phyloP scores from a whole-genome alignment of 1,284 basidiomycete species.

The Microbotryomycetes sp. region DNA sequence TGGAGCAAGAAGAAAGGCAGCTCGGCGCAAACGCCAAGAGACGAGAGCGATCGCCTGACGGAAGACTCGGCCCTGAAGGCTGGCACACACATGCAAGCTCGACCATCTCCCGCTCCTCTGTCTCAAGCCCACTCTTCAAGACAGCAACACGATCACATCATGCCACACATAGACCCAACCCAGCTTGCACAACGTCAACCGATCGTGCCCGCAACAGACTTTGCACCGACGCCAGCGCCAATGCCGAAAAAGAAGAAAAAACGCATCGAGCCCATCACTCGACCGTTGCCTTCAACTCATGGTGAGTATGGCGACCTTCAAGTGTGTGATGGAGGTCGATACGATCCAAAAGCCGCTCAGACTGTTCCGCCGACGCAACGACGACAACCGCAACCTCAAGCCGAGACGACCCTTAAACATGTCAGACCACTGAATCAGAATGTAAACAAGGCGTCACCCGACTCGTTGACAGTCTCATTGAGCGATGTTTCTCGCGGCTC shows the following conservation, averaged over 20 bases:
- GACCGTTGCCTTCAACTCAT: neutral
- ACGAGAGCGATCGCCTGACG: neutral
- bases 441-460: too few species aligned
- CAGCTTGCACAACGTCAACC: too few species aligned
- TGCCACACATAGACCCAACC: too few species aligned
- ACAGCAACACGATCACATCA: neutral
- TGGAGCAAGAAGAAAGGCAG: slow-evolving; percentile 11
- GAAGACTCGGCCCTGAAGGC: neutral
- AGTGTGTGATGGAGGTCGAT: neutral
- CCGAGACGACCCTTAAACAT: too few species aligned
- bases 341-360: neutral
- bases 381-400: neutral
- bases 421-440: too few species aligned
- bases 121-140: neutral
- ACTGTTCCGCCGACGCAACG: neutral
- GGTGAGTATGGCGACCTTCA: neutral
- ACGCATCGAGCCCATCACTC: neutral
- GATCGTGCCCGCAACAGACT: neutral
- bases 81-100: neutral
- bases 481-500: neutral
- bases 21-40: neutral
- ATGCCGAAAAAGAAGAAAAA: neutral
- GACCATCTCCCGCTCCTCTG: neutral
- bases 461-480: neutral
- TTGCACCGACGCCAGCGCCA: neutral